These are phyloP conservation scores for Kodamaea jinghongensis DNA, from an alignment of 805 yeast genomes.

Conservation along the genomic window DNA sequence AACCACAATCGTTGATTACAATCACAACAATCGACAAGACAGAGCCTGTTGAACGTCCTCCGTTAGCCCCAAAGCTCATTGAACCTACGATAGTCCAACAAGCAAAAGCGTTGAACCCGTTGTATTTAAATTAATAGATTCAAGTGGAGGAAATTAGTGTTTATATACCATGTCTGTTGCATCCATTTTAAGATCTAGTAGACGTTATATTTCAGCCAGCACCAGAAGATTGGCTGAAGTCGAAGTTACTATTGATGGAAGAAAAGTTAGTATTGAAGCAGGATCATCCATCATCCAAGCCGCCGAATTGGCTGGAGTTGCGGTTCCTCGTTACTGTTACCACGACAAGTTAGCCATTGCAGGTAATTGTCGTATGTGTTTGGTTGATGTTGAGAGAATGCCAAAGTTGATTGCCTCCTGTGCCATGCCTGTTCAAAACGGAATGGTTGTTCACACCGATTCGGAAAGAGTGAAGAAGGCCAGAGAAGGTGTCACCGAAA, in stretches of 20 bases:
- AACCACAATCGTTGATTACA: conserved; percentile 2
- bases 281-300: conserved; percentile 90
- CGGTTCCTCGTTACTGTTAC: conserved; percentile 86
- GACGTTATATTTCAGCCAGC: conserved; percentile 33
- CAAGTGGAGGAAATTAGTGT: too few relatives aligned
- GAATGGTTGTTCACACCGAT: conserved; percentile 83
- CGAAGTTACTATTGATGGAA: conserved; percentile 62
- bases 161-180: conserved; percentile 7
- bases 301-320: conserved; percentile 85
- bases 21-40: conserved; percentile 9
- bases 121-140: background rate
- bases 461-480: conserved; percentile 76
- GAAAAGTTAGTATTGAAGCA: conserved; percentile 73
- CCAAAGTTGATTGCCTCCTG: conserved; percentile 90
- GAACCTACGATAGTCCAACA: too few relatives aligned
- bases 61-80: background rate
- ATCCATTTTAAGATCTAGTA: conserved; percentile 14
- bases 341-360: conserved; percentile 89
- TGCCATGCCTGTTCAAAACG: conserved; percentile 87
- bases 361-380: conserved; percentile 92
- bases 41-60: background rate
- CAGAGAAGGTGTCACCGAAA: conserved; percentile 88
- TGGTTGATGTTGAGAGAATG: conserved; percentile 84
- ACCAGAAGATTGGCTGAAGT: conserved; percentile 49
- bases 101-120: background rate